Conservation (phyloP, 176 grass and related monocot genomes). For the Luzula sylvatica region DNA sequence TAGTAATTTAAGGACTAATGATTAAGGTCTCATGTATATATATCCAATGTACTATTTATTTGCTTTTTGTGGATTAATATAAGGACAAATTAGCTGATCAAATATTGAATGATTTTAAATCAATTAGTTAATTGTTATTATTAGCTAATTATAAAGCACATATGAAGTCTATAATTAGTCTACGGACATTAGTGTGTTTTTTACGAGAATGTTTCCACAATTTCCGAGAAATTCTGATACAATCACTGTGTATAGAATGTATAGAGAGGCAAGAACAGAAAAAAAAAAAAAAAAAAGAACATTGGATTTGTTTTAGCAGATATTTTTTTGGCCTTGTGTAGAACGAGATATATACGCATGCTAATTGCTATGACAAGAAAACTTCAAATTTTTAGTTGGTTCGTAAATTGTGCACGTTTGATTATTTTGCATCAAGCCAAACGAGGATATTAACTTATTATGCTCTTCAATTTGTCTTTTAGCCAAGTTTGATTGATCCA, state of each 20-base stretch:
- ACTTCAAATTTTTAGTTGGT: too few species aligned
- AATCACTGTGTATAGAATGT: not conserved
- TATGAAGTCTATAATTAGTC: slow-evolving; percentile 1
- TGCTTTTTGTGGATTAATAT: not conserved
- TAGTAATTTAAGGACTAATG: not conserved
- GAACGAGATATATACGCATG: slow-evolving; percentile 21
- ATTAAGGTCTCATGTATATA: not conserved
- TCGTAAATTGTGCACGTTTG: too few species aligned
- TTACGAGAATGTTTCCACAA: slow-evolving; percentile 12
- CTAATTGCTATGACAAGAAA: too few species aligned
- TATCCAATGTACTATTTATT: not conserved
- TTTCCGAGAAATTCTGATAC: not conserved
- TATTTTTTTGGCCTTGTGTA: slow-evolving; percentile 7
- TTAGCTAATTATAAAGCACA: slow-evolving; percentile 14
- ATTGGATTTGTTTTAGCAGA: not conserved
- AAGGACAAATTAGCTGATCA: not conserved
- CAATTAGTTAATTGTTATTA: not conserved
- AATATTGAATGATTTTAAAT: not conserved
- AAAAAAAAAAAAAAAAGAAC: not conserved
- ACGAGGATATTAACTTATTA: too few species aligned
- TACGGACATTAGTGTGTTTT: not conserved
- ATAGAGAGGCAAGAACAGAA: not conserved
- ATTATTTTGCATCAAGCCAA: too few species aligned
- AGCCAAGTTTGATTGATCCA: too few species aligned
- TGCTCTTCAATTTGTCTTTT: too few species aligned